These are phyloP conservation scores for Amesomyces nigricolor DNA, from an alignment of 2,329 filamentous ascomycete genomes.

Conservation along the genomic window DNA sequence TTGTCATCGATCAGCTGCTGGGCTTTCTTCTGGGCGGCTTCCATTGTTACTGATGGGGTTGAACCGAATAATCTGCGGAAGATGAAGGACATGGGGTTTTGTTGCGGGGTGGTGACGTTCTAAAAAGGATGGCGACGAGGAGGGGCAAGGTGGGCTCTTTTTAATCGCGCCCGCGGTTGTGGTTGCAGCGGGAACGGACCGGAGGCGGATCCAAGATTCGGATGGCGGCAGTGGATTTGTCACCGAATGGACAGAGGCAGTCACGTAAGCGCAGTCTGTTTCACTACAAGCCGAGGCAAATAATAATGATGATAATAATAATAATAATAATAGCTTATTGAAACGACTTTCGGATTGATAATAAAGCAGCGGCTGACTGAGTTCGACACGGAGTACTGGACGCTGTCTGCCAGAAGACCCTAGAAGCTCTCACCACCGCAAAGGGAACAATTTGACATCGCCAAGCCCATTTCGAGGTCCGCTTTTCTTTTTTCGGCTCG, in stretches of 20 bases:
- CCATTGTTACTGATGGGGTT: conserved; percentile 64
- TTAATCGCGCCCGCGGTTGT: conserved; percentile 8
- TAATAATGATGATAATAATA: not conserved
- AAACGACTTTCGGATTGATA: no score
- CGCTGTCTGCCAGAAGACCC: not conserved
- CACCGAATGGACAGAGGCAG: not conserved
- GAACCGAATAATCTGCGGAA: conserved; percentile 65
- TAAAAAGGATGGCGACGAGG: conserved; percentile 15
- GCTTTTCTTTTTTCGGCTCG: conserved; percentile 1
- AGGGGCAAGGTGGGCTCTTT: conserved; percentile 13
- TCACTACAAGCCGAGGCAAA: not conserved
- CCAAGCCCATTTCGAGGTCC: conserved; percentile 14
- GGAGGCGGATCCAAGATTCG: not conserved
- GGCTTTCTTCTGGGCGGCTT: conserved; percentile 75
- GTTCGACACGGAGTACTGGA: not conserved
- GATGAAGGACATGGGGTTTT: conserved; percentile 52
- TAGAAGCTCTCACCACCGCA: not conserved
- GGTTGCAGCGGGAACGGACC: not conserved
- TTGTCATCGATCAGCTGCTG: conserved; percentile 86
- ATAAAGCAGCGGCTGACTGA: not conserved
- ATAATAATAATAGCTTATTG: not conserved
- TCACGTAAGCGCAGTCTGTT: no score
- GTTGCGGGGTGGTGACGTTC: conserved; percentile 10
- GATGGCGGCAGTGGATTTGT: conserved; percentile 12
- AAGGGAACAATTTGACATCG: not conserved